Percentiles rank a stretch among this genome's conserved stretches.
Conservation (phyloP, 73 alveolate genomes). For the Paraurostyla sp. region DNA sequence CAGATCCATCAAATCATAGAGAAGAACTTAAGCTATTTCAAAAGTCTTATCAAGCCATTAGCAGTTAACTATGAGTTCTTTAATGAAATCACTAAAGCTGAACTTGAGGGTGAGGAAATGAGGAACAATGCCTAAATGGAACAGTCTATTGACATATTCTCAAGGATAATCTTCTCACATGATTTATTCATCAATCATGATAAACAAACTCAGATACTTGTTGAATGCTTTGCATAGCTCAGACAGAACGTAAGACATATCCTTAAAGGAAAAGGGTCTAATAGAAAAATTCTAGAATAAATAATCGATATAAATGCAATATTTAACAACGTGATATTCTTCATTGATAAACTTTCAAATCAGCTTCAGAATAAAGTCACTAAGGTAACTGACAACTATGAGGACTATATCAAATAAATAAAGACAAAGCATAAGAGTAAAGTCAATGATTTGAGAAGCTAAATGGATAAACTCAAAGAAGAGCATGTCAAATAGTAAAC, state of each 20-base stretch:
- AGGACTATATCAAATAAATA: neutral
- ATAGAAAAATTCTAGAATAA: neutral
- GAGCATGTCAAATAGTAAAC: no score
- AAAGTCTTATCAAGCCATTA: neutral
- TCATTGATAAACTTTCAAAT: neutral
- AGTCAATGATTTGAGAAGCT: no score
- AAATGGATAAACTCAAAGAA: no score
- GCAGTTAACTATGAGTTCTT: constrained; percentile 10
- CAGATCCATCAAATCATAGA: neutral
- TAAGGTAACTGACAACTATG: no score
- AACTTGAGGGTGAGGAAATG: neutral
- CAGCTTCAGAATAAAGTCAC: no score
- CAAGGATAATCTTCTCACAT: neutral
- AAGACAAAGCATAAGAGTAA: neutral
- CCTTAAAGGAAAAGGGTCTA: neutral
- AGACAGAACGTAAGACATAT: constrained; percentile 7
- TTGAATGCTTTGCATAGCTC: neutral
- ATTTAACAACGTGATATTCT: constrained; percentile 15
- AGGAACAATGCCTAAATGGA: neutral
- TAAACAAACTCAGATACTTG: neutral
- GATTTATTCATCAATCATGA: neutral
- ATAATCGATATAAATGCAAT: constrained; percentile 21
- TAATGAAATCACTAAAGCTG: neutral
- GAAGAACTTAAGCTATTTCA: neutral
- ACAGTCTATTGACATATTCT: constrained; percentile 1